These are phyloP conservation scores for Rutstroemia sydowiana DNA, from an alignment of 2,329 filamentous ascomycete genomes.

Conservation along the genomic window DNA sequence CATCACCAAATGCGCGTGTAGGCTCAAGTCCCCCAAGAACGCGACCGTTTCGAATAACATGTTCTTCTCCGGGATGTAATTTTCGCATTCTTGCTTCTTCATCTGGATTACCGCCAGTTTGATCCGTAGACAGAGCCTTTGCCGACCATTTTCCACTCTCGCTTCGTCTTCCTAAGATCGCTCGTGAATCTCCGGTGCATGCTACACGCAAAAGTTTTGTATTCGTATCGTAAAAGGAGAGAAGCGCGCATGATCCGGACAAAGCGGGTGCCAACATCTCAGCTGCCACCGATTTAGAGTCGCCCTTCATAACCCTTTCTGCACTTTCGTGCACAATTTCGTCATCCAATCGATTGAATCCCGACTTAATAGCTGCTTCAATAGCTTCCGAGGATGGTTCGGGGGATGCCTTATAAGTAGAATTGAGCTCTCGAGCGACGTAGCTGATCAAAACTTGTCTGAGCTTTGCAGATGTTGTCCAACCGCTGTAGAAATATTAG, in stretches of 20 bases:
- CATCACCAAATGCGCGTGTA: slow-evolving; percentile 90
- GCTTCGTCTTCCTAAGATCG: slow-evolving; percentile 76
- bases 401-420: slow-evolving; percentile 74
- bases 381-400: slow-evolving; percentile 71
- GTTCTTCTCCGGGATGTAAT: slow-evolving; percentile 81
- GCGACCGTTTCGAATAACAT: slow-evolving; percentile 81
- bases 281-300: slow-evolving; percentile 83
- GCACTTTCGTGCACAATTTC: slow-evolving; percentile 94
- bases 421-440: slow-evolving; percentile 86
- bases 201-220: slow-evolving; percentile 87
- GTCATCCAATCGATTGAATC: slow-evolving; percentile 80
- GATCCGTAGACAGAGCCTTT: slow-evolving; percentile 81
- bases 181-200: slow-evolving; percentile 92
- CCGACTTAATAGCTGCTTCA: slow-evolving; percentile 85
- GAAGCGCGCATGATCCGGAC: slow-evolving; percentile 91
- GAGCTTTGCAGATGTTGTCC: slow-evolving; percentile 95
- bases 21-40: slow-evolving; percentile 90
- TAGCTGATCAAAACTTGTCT: slow-evolving; percentile 87
- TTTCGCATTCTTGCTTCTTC: slow-evolving; percentile 77
- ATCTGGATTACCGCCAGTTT: slow-evolving; percentile 82
- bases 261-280: slow-evolving; percentile 87
- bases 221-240: slow-evolving; percentile 90
- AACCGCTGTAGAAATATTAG: slow-evolving; percentile 53
- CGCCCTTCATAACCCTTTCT: slow-evolving; percentile 79
- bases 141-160: slow-evolving; percentile 85